Conservation (phyloP, 2,329 filamentous ascomycete genomes). For the Pseudogymnoascus sp. region DNA sequence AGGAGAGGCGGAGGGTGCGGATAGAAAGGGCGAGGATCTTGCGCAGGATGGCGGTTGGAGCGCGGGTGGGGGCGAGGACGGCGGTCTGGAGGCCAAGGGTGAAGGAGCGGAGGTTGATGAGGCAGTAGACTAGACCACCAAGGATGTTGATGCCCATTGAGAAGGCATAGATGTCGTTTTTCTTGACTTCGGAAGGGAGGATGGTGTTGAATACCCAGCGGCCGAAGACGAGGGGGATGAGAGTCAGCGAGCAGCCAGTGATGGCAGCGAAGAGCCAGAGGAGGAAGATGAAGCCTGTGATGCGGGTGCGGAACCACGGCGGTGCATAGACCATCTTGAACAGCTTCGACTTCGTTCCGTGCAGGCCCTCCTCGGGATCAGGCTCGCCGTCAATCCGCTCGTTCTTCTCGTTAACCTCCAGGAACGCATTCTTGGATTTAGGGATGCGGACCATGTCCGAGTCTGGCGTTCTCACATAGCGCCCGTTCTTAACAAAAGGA, state of each 20-base stretch:
- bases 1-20: conserved; percentile 44
- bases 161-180: conserved; percentile 96
- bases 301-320: conserved; percentile 70
- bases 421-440: conserved; percentile 72
- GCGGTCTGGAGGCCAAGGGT: conserved; percentile 27
- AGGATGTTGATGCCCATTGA: conserved; percentile 81
- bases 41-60: conserved; percentile 23
- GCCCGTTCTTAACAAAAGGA: conserved; percentile 60
- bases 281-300: conserved; percentile 76
- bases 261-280: conserved; percentile 91
- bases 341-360: conserved; percentile 42
- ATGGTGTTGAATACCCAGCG: conserved; percentile 66
- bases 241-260: conserved; percentile 76
- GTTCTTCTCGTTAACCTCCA: conserved; percentile 63
- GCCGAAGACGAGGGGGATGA: conserved; percentile 79
- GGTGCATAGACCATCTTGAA: conserved; percentile 66
- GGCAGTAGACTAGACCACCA: conserved; percentile 56
- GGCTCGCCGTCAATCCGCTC: conserved; percentile 52
- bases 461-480: conserved; percentile 84
- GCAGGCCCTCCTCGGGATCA: conserved; percentile 46
- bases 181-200: conserved; percentile 61
- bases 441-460: conserved; percentile 93
- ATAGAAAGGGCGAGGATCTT: conserved; percentile 15
- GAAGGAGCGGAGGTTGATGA: conserved; percentile 40
- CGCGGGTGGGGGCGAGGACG: conserved; percentile 23